Percentiles rank a stretch among this genome's conserved stretches.
These are phyloP conservation scores for Dipteronia sinensis DNA, from an alignment of 345 rosid species.

Conservation along the genomic window DNA sequence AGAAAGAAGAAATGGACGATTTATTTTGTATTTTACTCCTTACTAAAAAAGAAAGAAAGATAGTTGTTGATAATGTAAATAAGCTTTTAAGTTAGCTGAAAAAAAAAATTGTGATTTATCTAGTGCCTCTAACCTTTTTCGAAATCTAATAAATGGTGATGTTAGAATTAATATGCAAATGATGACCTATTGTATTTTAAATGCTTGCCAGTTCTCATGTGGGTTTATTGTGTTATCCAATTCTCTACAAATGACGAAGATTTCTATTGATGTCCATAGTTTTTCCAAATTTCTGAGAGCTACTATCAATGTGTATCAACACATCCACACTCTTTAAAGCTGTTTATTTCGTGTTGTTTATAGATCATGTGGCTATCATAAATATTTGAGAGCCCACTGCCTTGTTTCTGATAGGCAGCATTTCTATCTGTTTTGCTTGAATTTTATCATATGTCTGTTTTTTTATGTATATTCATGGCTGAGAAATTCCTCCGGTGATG, in stretches of 20 bases:
- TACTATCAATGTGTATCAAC: not conserved
- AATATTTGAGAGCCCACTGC: not conserved
- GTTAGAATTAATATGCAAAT: not conserved
- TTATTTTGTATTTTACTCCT: not conserved
- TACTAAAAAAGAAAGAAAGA: not conserved
- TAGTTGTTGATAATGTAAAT: not conserved
- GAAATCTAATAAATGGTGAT: not conserved
- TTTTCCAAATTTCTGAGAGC: not conserved
- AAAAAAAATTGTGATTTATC: no score
- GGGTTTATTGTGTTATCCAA: no score
- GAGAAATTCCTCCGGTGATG: not conserved
- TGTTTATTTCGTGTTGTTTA: not conserved
- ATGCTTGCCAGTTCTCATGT: not conserved
- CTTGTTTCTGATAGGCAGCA: not conserved
- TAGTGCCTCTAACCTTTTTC: not conserved
- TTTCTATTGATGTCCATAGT: no score
- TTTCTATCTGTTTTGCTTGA: not conserved
- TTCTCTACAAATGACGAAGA: no score
- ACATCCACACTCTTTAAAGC: not conserved
- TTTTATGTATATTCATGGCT: not conserved
- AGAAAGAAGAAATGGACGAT: not conserved
- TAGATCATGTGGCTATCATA: not conserved
- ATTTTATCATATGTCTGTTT: not conserved
- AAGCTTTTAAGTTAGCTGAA: not conserved
- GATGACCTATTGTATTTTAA: not conserved